A percentile compares a stretch with the other conserved stretches of the same genome.
Conservation (phyloP, 805 yeast genomes). For the Monosporozyma aerobia region DNA sequence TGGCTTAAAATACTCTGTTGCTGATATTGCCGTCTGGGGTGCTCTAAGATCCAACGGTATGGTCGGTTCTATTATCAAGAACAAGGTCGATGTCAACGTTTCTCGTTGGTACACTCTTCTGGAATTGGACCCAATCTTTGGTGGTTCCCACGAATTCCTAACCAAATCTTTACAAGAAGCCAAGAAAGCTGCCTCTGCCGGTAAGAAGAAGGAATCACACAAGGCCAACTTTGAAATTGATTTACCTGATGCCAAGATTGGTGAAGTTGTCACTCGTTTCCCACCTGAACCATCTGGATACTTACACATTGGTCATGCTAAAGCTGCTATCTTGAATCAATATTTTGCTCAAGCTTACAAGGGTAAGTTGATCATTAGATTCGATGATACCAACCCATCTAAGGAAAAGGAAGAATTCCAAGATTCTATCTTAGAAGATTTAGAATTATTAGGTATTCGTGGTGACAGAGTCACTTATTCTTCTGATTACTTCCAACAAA, state of each 20-base stretch:
- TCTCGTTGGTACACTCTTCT: conserved; percentile 87
- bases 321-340: conserved; percentile 94
- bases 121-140: conserved; percentile 59
- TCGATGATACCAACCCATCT: conserved; percentile 96
- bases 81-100: conserved; percentile 72
- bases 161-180: conserved; percentile 62
- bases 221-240: conserved; percentile 94
- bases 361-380: conserved; percentile 93
- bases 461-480: conserved; percentile 86
- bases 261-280: conserved; percentile 96
- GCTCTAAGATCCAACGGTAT: conserved; percentile 86
- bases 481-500: conserved; percentile 84
- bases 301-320: conserved; percentile 96
- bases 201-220: conserved; percentile 73
- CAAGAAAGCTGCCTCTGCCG: conserved; percentile 58
- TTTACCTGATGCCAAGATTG: conserved; percentile 81
- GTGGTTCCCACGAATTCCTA: conserved; percentile 57
- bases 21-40: conserved; percentile 91
- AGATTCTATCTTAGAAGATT: conserved; percentile 88
- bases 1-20: conserved; percentile 48
- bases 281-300: conserved; percentile 99
- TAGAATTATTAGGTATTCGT: conserved; percentile 80
- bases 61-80: conserved; percentile 83
- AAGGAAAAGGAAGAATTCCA: conserved; percentile 94
- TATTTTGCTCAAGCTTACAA: conserved; percentile 93